These are phyloP conservation scores for Epicoccum sorghinum DNA, from an alignment of 2,329 filamentous ascomycete genomes.

Conservation along the genomic window DNA sequence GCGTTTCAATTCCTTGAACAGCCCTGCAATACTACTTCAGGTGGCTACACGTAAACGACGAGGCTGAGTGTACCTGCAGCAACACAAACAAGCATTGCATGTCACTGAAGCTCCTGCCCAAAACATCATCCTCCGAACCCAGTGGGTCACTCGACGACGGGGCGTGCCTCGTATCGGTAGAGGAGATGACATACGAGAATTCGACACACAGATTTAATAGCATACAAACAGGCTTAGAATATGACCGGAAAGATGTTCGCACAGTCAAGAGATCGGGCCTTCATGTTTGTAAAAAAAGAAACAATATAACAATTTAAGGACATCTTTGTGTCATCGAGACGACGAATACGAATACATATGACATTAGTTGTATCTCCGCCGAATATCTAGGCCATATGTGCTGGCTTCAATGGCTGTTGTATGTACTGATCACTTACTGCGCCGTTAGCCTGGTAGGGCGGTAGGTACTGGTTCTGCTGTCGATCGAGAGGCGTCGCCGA, in stretches of 20 bases:
- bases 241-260: background rate
- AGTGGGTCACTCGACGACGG: conserved; percentile 5
- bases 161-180: background rate
- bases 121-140: background rate
- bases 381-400: conserved; percentile 30
- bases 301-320: no score
- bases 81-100: background rate
- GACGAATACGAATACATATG: background rate
- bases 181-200: background rate
- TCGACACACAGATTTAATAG: background rate
- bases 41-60: background rate
- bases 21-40: background rate
- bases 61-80: conserved; percentile 13
- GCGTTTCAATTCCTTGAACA: conserved; percentile 19
- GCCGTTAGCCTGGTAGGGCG: conserved; percentile 26
- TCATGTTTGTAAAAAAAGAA: no score
- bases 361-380: background rate
- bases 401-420: conserved; percentile 35
- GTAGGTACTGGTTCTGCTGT: conserved; percentile 24
- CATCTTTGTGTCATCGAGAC: no score
- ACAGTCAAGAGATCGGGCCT: no score
- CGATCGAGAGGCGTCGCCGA: conserved; percentile 21
- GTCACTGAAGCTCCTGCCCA: conserved; percentile 4
- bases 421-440: conserved; percentile 29
- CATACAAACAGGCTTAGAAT: background rate